Conservation (phyloP, 2,329 filamentous ascomycete genomes). For the Monosporascus cannonballus region DNA sequence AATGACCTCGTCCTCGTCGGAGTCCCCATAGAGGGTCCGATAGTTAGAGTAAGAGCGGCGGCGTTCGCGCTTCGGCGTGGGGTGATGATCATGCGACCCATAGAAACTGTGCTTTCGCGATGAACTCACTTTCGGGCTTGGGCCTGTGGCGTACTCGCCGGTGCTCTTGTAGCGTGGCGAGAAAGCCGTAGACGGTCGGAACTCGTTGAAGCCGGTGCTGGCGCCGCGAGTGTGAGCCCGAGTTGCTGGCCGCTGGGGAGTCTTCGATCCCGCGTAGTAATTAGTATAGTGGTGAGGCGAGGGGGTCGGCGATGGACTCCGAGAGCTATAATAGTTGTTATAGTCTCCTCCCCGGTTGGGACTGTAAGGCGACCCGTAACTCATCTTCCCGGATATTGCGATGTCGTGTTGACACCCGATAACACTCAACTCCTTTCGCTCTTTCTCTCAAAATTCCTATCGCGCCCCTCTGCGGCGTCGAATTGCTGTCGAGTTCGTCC, state of each 20-base stretch:
- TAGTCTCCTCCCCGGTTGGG: constrained; percentile 36
- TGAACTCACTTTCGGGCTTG: constrained; percentile 53
- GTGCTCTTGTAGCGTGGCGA: constrained; percentile 58
- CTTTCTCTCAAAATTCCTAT: constrained; percentile 8
- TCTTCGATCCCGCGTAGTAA: constrained; percentile 31
- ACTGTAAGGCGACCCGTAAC: constrained; percentile 38
- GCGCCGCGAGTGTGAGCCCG: constrained; percentile 42
- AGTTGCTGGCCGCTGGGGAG: constrained; percentile 48
- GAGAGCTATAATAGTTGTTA: constrained; percentile 46
- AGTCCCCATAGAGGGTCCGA: constrained; percentile 56
- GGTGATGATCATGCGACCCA: constrained; percentile 35
- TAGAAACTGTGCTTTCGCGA: constrained; percentile 31
- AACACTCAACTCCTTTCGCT: constrained; percentile 2
- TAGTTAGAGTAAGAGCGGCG: constrained; percentile 53
- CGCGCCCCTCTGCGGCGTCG: constrained; percentile 9
- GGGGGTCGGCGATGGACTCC: constrained; percentile 51
- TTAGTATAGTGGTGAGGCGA: constrained; percentile 48
- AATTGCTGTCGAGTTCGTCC: constrained; percentile 5
- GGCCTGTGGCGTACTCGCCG: constrained; percentile 54
- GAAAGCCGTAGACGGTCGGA: constrained; percentile 43
- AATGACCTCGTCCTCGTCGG: constrained; percentile 58
- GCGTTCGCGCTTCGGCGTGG: constrained; percentile 42
- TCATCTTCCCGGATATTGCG: constrained; percentile 33
- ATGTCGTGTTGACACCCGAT: constrained; percentile 26
- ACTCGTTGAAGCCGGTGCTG: constrained; percentile 36